Conservation (phyloP, 2,329 filamentous ascomycete genomes). For the Phialemonium atrogriseum region DNA sequence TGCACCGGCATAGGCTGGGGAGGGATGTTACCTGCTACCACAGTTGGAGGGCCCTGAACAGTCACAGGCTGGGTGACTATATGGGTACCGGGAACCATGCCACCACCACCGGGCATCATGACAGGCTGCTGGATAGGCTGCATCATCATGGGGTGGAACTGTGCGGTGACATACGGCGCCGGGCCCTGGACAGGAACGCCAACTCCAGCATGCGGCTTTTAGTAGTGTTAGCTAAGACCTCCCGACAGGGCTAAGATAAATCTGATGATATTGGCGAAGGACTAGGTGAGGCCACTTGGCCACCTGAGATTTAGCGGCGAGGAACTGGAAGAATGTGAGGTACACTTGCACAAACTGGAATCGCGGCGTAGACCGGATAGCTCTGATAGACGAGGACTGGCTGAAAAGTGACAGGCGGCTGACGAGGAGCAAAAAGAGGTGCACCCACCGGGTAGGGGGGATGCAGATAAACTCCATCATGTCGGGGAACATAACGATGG, state of each 20-base stretch:
- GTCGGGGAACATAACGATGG: slow-evolving; percentile 48
- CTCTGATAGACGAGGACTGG: too few relatives aligned
- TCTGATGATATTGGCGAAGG: not conserved
- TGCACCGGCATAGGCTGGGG: slow-evolving; percentile 14
- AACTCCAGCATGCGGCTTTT: too few relatives aligned
- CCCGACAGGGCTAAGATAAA: too few relatives aligned
- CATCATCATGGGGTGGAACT: slow-evolving; percentile 12
- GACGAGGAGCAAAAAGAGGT: slow-evolving; percentile 3
- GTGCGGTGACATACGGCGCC: slow-evolving; percentile 7
- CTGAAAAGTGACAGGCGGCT: too few relatives aligned
- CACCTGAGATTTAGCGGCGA: too few relatives aligned
- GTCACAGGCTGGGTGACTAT: slow-evolving; percentile 6
- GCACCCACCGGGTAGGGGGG: slow-evolving; percentile 4
- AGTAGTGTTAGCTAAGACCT: slow-evolving; percentile 11
- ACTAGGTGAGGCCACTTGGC: too few relatives aligned
- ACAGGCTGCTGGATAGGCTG: slow-evolving; percentile 12
- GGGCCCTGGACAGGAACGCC: slow-evolving; percentile 11
- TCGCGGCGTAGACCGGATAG: too few relatives aligned
- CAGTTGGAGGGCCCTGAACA: slow-evolving; percentile 13
- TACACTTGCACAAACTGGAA: too few relatives aligned
- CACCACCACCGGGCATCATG: slow-evolving; percentile 7
- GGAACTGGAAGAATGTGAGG: too few relatives aligned
- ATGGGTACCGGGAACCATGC: not conserved
- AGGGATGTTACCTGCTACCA: slow-evolving; percentile 31
- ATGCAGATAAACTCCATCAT: slow-evolving; percentile 24